Evolutionary conservation across 2,329 filamentous ascomycete species (phyloP), one percentile per base, ranked within the genome.

Genomic region (Cladophialophora exuberans): DNA sequence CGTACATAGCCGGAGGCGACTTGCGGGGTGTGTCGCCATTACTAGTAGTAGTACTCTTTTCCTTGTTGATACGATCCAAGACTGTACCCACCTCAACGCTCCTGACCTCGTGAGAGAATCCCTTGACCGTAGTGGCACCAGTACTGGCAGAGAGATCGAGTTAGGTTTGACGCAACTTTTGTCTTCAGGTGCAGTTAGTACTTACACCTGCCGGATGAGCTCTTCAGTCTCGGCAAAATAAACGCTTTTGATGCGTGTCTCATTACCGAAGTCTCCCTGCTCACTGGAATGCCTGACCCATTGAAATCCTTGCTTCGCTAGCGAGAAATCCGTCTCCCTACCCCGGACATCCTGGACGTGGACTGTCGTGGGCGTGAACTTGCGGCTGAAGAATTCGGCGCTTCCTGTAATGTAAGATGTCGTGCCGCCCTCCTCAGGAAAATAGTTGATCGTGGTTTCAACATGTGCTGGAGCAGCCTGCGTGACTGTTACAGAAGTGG

Each of bases 151-250:
- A 9, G 33, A 36, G 15, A 7, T 38, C 35, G 11, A 38, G 18
- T 23, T 11, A 43, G 1, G 9, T 6, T 13, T 3, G 7, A n/a
- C 31, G 10, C 25, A 11, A 26, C 7, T 2, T 9, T 20, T 13
- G 20, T 22, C 22, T 3, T 2, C 23, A 20, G 42, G 25, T 13
- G 31, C 25, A 11, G 42, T n/a, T 7, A n/a, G 5, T 2, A 35
- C 52, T 20, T 51, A 55, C 45, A 61, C 52, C 55, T 72, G 69
- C 52, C 77, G 76, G 15, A 79, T 56, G 46, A 79, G 68, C 15
- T 73, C 68, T 18, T 77, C 74, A 7, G 74, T 70, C 59, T 79
- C 74, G 0, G 75, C 71, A 46, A 78, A 79, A 54, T 77, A 76
- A 3, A 70, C 63, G 0, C 61, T 54, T 38, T 68, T 67, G 20